Percentiles rank a stretch among this genome's conserved stretches.
These are phyloP conservation scores for Kingdonia uniflora DNA, from an alignment of 164 flowering plant genomes.

Conservation along the genomic window DNA sequence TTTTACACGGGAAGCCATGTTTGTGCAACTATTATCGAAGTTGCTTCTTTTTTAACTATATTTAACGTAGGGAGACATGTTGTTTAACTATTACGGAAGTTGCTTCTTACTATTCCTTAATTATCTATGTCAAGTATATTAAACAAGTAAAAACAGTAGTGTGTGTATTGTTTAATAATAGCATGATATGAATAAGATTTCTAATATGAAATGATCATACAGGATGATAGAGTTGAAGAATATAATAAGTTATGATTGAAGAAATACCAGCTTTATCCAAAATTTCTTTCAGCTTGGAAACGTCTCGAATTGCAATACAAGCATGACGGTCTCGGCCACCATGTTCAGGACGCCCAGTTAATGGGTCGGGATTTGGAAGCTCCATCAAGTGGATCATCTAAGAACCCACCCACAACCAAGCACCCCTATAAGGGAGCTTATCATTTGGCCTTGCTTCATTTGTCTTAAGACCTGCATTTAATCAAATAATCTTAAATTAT, in stretches of 20 bases:
- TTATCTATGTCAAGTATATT: no score
- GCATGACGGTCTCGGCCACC: slow-evolving; percentile 96
- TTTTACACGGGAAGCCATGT: no score
- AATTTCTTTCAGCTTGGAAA: slow-evolving; percentile 68
- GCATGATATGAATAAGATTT: no score
- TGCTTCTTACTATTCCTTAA: no score
- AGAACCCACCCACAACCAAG: slow-evolving; percentile 98
- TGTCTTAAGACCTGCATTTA: slow-evolving; percentile 33
- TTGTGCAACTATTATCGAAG: no score
- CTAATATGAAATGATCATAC: no score
- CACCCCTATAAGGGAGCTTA: slow-evolving; percentile 95
- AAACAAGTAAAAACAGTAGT: no score
- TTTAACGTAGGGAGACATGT: no score
- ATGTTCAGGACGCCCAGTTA: slow-evolving; percentile 79
- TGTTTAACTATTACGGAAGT: no score
- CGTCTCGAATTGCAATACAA: slow-evolving; percentile 72
- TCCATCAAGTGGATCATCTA: slow-evolving; percentile 99
- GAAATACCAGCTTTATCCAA: slow-evolving; percentile 74
- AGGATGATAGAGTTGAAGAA: no score
- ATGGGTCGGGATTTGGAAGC: slow-evolving; percentile 97
- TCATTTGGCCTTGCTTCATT: slow-evolving; percentile 96
- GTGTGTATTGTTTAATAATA: no score
- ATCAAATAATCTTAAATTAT: background rate
- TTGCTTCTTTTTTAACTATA: no score
- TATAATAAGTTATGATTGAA: background rate